Evolutionary conservation across 352 stramenopile species (phyloP).

Genomic region (Phytopythium sindhum): DNA sequence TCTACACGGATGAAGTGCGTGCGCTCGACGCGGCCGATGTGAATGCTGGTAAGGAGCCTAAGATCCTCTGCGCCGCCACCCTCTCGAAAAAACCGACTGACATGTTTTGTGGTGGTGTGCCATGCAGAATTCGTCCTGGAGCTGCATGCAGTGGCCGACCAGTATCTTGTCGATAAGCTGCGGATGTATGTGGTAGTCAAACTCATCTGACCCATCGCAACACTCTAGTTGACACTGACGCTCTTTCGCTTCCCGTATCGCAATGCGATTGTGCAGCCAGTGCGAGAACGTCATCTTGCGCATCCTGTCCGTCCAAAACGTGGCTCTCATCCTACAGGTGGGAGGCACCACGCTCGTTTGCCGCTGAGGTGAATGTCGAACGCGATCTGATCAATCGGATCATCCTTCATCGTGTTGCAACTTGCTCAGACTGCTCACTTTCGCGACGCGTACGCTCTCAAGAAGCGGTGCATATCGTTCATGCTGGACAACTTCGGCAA

Average conservation of each 20-base stretch:
- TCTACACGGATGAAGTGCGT: conserved; percentile 85
- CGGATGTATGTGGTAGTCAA: conserved; percentile 26
- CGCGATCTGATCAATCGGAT: neutral
- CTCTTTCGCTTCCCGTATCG: conserved; percentile 1
- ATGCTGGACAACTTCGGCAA: conserved; percentile 78
- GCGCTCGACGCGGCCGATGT: conserved; percentile 30
- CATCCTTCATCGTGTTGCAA: neutral
- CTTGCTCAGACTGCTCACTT: conserved; percentile 61
- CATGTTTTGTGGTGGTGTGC: neutral
- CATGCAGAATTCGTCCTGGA: conserved; percentile 74
- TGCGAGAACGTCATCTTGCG: conserved; percentile 74
- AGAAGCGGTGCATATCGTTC: conserved; percentile 78
- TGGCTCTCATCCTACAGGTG: conserved; percentile 69
- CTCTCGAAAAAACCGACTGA: neutral
- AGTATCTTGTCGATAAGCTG: conserved; percentile 75
- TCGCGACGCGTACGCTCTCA: conserved; percentile 63
- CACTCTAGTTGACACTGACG: neutral
- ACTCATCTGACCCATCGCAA: neutral
- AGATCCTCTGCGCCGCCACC: neutral
- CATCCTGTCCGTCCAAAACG: conserved; percentile 73
- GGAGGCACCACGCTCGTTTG: neutral
- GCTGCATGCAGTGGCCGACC: conserved; percentile 76
- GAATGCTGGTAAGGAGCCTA: conserved; percentile 30
- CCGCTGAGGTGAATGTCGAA: neutral
- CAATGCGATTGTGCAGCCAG: conserved; percentile 26